Conservation (phyloP, 164 flowering plant genomes). For the Tetracentron sinense region DNA sequence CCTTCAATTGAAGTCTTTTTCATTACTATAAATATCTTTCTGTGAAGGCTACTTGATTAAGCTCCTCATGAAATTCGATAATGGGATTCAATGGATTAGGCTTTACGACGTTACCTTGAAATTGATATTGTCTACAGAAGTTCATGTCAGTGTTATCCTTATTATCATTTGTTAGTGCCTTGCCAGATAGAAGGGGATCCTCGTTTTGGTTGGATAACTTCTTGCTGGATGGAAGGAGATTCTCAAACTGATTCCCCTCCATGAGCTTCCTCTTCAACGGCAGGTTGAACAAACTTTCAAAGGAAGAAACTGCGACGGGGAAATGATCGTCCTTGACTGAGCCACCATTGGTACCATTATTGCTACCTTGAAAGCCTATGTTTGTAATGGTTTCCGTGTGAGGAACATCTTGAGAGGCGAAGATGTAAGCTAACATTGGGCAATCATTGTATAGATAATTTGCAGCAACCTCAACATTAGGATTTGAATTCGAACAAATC, state of each 20-base stretch:
- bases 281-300: conserved; percentile 19
- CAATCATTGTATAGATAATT: conserved; percentile 29
- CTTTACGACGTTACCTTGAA: conserved; percentile 16
- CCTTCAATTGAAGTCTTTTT: too few species aligned
- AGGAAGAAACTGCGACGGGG: conserved; percentile 10
- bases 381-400: conserved; percentile 14
- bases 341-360: background rate
- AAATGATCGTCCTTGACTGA: conserved; percentile 16
- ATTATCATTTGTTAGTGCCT: background rate
- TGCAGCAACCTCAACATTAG: conserved; percentile 9
- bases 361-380: conserved; percentile 16
- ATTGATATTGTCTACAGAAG: conserved; percentile 14
- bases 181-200: too few species aligned
- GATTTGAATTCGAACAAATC: background rate
- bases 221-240: conserved; percentile 10
- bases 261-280: conserved; percentile 21
- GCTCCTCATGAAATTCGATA: conserved; percentile 18
- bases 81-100: conserved; percentile 9
- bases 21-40: background rate
- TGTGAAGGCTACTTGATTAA: conserved; percentile 8
- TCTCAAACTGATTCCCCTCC: conserved; percentile 9
- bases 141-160: conserved; percentile 2
- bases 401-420: conserved; percentile 22
- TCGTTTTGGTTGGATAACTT: background rate
- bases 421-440: conserved; percentile 28